These are phyloP conservation scores for Phyllachora maydis DNA, from an alignment of 2,329 filamentous ascomycete genomes.

Conservation along the genomic window DNA sequence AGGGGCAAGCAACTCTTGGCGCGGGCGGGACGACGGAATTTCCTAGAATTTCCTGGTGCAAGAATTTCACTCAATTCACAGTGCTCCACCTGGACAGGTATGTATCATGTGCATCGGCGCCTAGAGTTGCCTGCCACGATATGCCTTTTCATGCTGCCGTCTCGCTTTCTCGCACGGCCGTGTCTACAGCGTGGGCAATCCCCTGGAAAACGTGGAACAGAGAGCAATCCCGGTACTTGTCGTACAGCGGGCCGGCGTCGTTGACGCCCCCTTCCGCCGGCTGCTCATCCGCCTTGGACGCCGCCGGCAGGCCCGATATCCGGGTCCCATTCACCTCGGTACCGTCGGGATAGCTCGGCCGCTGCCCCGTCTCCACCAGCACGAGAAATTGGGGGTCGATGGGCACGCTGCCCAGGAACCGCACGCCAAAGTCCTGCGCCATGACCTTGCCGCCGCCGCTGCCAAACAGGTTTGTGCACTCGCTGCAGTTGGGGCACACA, in stretches of 20 bases:
- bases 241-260: slow-evolving; percentile 30
- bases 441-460: slow-evolving; percentile 79
- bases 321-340: slow-evolving; percentile 39
- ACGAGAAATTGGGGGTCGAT: slow-evolving; percentile 86
- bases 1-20: too few relatives aligned
- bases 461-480: slow-evolving; percentile 86
- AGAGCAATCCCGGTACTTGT: slow-evolving; percentile 56
- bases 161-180: too few relatives aligned
- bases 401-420: slow-evolving; percentile 70
- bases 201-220: slow-evolving; percentile 45
- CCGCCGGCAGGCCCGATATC: slow-evolving; percentile 16
- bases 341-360: slow-evolving; percentile 48
- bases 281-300: slow-evolving; percentile 9
- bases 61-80: too few relatives aligned
- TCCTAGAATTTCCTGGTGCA: too few relatives aligned
- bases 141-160: too few relatives aligned
- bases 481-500: slow-evolving; percentile 59
- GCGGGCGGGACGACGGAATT: too few relatives aligned
- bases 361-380: slow-evolving; percentile 54
- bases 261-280: slow-evolving; percentile 10
- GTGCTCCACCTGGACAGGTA: too few relatives aligned
- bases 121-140: too few relatives aligned
- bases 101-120: too few relatives aligned
- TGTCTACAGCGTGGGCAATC: slow-evolving; percentile 31
- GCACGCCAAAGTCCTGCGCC: slow-evolving; percentile 68